A percentile compares a stretch with the other conserved stretches of the same genome.
These are phyloP conservation scores for Trichocomaceae sp. DNA, from an alignment of 2,329 filamentous ascomycete genomes.

Conservation along the genomic window DNA sequence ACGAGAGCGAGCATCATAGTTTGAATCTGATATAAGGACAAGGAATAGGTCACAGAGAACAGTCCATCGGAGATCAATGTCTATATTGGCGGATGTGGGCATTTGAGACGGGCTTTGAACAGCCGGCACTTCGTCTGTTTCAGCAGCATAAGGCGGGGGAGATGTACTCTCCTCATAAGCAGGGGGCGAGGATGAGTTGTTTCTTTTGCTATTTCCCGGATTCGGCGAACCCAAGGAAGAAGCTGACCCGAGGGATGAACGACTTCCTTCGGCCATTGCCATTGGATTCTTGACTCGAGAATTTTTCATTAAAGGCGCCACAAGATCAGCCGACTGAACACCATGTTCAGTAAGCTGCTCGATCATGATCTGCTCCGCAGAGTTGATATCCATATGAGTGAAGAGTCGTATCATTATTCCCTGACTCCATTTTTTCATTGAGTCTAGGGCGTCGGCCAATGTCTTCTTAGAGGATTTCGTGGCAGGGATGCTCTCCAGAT, in stretches of 20 bases:
- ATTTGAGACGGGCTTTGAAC: conserved; percentile 79
- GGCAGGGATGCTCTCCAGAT: conserved; percentile 53
- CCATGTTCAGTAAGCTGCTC: conserved; percentile 93
- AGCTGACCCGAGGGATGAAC: conserved; percentile 34
- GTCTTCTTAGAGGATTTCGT: conserved; percentile 66
- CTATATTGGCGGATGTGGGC: conserved; percentile 72
- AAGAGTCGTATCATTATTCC: conserved; percentile 97
- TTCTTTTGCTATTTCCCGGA: conserved; percentile 20
- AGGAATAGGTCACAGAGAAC: conserved; percentile 93
- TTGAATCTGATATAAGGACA: conserved; percentile 89
- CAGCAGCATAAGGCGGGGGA: conserved; percentile 48
- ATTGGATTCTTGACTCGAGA: conserved; percentile 88
- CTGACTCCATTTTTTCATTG: conserved; percentile 91
- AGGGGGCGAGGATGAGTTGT: conserved; percentile 36
- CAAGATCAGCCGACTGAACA: conserved; percentile 75
- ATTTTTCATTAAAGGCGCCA: conserved; percentile 82
- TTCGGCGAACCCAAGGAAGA: conserved; percentile 30
- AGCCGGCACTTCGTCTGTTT: conserved; percentile 65
- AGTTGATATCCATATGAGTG: conserved; percentile 90
- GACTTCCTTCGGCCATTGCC: conserved; percentile 59
- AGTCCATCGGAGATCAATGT: conserved; percentile 95
- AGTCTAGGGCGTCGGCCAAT: conserved; percentile 62
- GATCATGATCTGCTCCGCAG: conserved; percentile 91
- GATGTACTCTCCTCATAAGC: conserved; percentile 44
- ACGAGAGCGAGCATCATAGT: conserved; percentile 85